Conservation (phyloP, 352 stramenopile species). For the Plasmopara muralis region DNA sequence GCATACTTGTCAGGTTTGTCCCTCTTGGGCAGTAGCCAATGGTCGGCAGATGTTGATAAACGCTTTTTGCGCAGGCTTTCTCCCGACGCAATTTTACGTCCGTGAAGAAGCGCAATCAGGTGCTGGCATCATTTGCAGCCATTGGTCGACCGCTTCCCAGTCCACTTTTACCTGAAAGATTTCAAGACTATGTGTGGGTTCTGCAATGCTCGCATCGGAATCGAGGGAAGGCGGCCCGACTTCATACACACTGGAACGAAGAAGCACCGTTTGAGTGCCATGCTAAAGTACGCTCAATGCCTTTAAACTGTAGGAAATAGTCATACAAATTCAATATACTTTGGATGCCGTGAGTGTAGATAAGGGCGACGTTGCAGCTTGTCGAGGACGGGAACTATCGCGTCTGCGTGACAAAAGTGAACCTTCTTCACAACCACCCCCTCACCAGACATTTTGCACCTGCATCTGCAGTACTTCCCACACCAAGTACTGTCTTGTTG, state of each 20-base stretch:
- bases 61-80: slow-evolving; percentile 17
- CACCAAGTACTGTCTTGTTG: background rate
- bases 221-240: slow-evolving; percentile 1
- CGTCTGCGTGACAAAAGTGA: slow-evolving; percentile 22
- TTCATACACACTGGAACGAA: slow-evolving; percentile 15
- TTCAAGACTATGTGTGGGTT: slow-evolving; percentile 27
- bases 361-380: slow-evolving; percentile 27
- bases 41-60: background rate
- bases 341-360: slow-evolving; percentile 4
- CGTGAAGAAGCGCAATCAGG: slow-evolving; percentile 30
- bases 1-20: slow-evolving; percentile 18
- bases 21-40: background rate
- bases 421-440: slow-evolving; percentile 28
- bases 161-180: slow-evolving; percentile 21
- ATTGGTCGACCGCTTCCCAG: slow-evolving; percentile 6
- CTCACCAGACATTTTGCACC: slow-evolving; percentile 2
- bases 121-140: slow-evolving; percentile 16
- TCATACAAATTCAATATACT: background rate
- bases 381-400: slow-evolving; percentile 17
- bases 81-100: slow-evolving; percentile 21
- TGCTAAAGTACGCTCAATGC: slow-evolving; percentile 14
- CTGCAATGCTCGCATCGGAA: slow-evolving; percentile 24
- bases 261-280: slow-evolving; percentile 25
- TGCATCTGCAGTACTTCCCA: background rate
- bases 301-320: background rate